Evolutionary conservation across 352 stramenopile genomes (phyloP).

Genomic region (Globisporangium recalcitrans): DNA sequence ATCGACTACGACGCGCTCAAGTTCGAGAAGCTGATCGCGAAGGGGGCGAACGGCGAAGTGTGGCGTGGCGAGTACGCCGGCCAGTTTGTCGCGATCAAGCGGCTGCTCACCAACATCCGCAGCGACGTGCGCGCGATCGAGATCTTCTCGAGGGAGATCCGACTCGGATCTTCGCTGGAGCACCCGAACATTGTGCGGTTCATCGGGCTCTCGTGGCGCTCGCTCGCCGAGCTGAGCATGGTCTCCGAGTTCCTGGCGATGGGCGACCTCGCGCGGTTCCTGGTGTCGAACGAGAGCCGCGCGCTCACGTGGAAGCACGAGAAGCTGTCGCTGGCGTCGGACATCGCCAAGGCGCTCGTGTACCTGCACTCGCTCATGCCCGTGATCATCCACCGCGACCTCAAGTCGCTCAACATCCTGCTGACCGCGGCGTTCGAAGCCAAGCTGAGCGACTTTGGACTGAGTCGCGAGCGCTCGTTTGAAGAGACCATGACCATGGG

Average conservation of each 20-base stretch:
- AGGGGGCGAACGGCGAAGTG: slow-evolving; percentile 56
- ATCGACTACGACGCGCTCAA: slow-evolving; percentile 34
- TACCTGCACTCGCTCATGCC: slow-evolving; percentile 57
- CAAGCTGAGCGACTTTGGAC: slow-evolving; percentile 59
- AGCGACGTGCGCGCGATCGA: slow-evolving; percentile 33
- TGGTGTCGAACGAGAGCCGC: slow-evolving; percentile 34
- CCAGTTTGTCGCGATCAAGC: slow-evolving; percentile 56
- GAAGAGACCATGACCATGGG: slow-evolving; percentile 67
- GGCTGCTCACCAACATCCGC: slow-evolving; percentile 42
- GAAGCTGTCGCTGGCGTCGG: slow-evolving; percentile 53
- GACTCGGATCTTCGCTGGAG: slow-evolving; percentile 36
- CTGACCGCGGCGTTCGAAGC: slow-evolving; percentile 36
- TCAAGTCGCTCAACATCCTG: slow-evolving; percentile 66
- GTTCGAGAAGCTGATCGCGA: slow-evolving; percentile 38
- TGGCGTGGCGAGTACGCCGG: slow-evolving; percentile 40
- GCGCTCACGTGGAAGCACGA: slow-evolving; percentile 35
- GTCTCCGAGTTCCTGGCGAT: slow-evolving; percentile 58
- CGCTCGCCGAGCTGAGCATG: slow-evolving; percentile 45
- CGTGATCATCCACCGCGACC: slow-evolving; percentile 58
- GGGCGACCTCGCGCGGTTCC: slow-evolving; percentile 47
- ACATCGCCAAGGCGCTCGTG: slow-evolving; percentile 54
- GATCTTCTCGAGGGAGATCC: slow-evolving; percentile 51
- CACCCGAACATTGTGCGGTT: slow-evolving; percentile 73
- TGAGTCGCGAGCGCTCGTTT: slow-evolving; percentile 46
- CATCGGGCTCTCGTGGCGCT: slow-evolving; percentile 52